These are phyloP conservation scores for Pseudofabraea citricarpa DNA, from an alignment of 2,329 filamentous ascomycete species.

Conservation along the genomic window DNA sequence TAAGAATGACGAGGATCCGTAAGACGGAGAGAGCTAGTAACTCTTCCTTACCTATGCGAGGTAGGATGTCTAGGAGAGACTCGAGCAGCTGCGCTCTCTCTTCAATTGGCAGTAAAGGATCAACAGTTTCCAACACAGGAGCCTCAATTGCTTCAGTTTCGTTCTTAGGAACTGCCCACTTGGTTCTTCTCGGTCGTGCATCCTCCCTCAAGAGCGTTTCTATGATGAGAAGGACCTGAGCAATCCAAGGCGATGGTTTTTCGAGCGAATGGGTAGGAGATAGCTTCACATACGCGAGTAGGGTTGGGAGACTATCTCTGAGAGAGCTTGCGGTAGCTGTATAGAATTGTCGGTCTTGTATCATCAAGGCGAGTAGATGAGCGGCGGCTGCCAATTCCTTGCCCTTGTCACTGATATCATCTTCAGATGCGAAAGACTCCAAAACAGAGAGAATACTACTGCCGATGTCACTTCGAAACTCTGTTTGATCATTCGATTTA, in stretches of 20 bases:
- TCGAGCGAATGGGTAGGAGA: slow-evolving; percentile 62
- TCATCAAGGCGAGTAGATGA: slow-evolving; percentile 80
- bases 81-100: slow-evolving; percentile 70
- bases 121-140: slow-evolving; percentile 53
- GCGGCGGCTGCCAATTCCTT: slow-evolving; percentile 85
- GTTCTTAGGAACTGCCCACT: slow-evolving; percentile 58
- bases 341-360: slow-evolving; percentile 81
- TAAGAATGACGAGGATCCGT: slow-evolving; percentile 82
- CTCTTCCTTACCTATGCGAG: slow-evolving; percentile 82
- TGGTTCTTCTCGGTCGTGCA: slow-evolving; percentile 69
- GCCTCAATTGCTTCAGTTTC: slow-evolving; percentile 45
- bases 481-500: slow-evolving; percentile 51
- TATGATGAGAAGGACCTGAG: slow-evolving; percentile 82
- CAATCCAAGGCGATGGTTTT: slow-evolving; percentile 87
- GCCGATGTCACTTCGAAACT: slow-evolving; percentile 66
- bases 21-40: slow-evolving; percentile 77
- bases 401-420: slow-evolving; percentile 42
- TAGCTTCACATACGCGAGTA: slow-evolving; percentile 75
- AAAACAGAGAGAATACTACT: slow-evolving; percentile 80
- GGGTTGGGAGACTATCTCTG: slow-evolving; percentile 68
- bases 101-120: slow-evolving; percentile 57
- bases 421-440: slow-evolving; percentile 59
- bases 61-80: slow-evolving; percentile 76
- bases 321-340: slow-evolving; percentile 68
- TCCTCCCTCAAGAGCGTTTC: slow-evolving; percentile 90